Evolutionary conservation across 495 filamentous ascomycete species (phyloP).

Genomic region (Peziza echinospora): DNA sequence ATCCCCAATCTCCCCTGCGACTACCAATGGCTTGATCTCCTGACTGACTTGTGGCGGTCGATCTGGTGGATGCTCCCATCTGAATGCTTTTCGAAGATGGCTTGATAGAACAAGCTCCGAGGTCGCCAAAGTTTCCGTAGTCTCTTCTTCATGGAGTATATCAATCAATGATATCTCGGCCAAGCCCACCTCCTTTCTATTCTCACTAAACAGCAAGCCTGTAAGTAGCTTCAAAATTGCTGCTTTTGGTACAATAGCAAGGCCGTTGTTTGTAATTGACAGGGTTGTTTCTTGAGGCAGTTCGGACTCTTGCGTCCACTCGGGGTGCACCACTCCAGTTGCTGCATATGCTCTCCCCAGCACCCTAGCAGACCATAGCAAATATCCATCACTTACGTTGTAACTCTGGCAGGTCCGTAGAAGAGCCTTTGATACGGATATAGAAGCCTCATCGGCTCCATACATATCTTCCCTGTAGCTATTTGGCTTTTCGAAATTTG

Average conservation of each 20-base stretch:
- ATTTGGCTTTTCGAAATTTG: conserved; percentile 39
- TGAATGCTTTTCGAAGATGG: background rate
- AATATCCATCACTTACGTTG: conserved; percentile 41
- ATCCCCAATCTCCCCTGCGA: conserved; percentile 1
- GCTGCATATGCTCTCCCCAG: conserved; percentile 67
- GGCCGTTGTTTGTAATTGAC: conserved; percentile 21
- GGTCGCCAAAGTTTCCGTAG: background rate
- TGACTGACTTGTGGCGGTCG: too few relatives aligned
- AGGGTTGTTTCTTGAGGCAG: conserved; percentile 28
- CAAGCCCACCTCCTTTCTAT: conserved; percentile 42
- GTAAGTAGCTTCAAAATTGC: conserved; percentile 43
- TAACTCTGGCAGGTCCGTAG: conserved; percentile 49
- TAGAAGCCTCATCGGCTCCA: conserved; percentile 36
- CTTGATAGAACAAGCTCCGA: background rate
- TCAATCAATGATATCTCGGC: conserved; percentile 57
- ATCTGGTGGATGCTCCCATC: background rate
- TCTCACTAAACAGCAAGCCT: conserved; percentile 40
- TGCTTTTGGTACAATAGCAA: conserved; percentile 30
- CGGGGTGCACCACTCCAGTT: conserved; percentile 39
- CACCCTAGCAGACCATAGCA: conserved; percentile 64
- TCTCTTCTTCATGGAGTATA: conserved; percentile 28
- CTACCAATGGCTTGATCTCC: background rate
- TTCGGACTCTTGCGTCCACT: conserved; percentile 35
- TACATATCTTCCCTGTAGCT: conserved; percentile 39
- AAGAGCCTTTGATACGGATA: conserved; percentile 38